These are phyloP conservation scores for Quercus variabilis DNA, from an alignment of 306 rosid species.

Conservation along the genomic window DNA sequence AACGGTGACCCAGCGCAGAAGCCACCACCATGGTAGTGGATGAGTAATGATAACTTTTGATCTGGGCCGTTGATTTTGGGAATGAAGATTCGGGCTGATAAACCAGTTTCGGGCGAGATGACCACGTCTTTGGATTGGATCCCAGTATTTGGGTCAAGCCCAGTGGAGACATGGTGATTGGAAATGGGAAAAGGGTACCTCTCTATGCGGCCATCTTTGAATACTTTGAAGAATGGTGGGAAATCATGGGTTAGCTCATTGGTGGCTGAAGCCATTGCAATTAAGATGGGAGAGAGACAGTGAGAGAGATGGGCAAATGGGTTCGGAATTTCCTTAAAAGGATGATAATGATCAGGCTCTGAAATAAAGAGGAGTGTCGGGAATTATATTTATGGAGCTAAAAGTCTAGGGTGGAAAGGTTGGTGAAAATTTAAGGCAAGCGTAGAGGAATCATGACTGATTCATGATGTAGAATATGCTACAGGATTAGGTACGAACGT, in stretches of 20 bases:
- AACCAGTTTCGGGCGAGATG: neutral
- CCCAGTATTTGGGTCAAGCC: slow-evolving; percentile 13
- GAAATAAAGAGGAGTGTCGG: neutral
- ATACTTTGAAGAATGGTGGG: slow-evolving; percentile 12
- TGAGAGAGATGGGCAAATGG: neutral
- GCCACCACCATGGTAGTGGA: slow-evolving; percentile 34
- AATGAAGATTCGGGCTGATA: slow-evolving; percentile 14
- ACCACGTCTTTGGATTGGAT: slow-evolving; percentile 20
- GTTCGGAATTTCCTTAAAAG: neutral
- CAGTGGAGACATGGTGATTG: neutral
- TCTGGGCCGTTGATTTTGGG: neutral
- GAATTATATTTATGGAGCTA: too few species aligned
- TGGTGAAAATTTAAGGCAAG: too few species aligned
- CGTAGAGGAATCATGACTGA: too few species aligned
- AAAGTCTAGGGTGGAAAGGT: too few species aligned
- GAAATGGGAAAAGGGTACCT: neutral
- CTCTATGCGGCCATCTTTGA: slow-evolving; percentile 23
- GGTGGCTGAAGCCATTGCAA: neutral
- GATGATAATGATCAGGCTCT: too few species aligned
- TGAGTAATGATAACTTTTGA: slow-evolving; percentile 23
- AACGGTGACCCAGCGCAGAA: slow-evolving; percentile 32
- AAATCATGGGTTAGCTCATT: slow-evolving; percentile 18
- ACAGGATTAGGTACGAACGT: too few species aligned
- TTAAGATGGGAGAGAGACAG: neutral
- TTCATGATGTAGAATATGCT: too few species aligned